These are phyloP conservation scores for Zygosaccharomyces pseudobailii DNA, from an alignment of 1,139 yeast genomes.

Conservation along the genomic window DNA sequence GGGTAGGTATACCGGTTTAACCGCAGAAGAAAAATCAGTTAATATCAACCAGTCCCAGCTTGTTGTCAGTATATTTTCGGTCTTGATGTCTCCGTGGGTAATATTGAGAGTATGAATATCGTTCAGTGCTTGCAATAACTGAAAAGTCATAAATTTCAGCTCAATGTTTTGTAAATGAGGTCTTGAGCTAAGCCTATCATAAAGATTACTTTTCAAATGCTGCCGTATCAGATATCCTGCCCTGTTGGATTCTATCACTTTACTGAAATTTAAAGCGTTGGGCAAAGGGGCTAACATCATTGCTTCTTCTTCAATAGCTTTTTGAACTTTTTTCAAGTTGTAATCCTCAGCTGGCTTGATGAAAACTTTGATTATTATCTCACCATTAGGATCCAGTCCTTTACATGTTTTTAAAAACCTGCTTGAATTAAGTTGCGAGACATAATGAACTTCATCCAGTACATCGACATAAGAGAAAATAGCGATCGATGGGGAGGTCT, in stretches of 20 bases:
- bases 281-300: constrained; percentile 44
- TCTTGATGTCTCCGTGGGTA: constrained; percentile 85
- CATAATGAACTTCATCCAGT: constrained; percentile 66
- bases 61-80: constrained; percentile 82
- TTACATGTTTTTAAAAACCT: constrained; percentile 82
- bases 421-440: constrained; percentile 66
- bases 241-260: constrained; percentile 79
- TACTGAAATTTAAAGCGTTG: constrained; percentile 66
- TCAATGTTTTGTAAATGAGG: constrained; percentile 84
- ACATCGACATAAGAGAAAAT: constrained; percentile 85
- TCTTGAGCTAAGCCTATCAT: constrained; percentile 80
- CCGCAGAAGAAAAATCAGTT: constrained; percentile 72
- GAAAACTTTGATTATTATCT: constrained; percentile 71
- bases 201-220: constrained; percentile 67
- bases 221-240: constrained; percentile 91
- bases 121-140: constrained; percentile 56
- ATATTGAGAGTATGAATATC: constrained; percentile 60
- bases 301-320: constrained; percentile 32
- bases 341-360: constrained; percentile 62
- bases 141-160: constrained; percentile 79
- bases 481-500: constrained; percentile 89
- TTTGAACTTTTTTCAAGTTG: constrained; percentile 26
- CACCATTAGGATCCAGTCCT: constrained; percentile 65
- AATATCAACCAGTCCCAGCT: constrained; percentile 86
- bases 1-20: constrained; percentile 80